These are phyloP conservation scores for Chaetomiaceae sp. DNA, from an alignment of 2,329 filamentous ascomycete genomes.

Conservation along the genomic window DNA sequence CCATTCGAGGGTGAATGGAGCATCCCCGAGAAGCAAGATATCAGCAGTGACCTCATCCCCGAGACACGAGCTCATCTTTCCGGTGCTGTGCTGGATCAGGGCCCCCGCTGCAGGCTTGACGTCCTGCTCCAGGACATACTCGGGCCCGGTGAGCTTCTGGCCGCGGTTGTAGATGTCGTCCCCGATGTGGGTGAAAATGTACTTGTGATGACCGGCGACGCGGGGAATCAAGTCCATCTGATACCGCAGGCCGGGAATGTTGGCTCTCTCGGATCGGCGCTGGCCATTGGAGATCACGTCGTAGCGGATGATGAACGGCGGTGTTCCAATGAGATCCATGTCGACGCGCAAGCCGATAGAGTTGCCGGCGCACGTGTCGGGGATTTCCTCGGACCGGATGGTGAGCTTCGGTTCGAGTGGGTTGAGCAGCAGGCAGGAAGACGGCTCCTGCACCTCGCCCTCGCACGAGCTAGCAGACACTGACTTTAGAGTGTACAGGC, in stretches of 20 bases:
- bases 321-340: conserved; percentile 84
- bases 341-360: conserved; percentile 86
- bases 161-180: conserved; percentile 79
- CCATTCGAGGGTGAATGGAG: conserved; percentile 86
- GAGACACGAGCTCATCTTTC: conserved; percentile 67
- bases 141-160: conserved; percentile 55
- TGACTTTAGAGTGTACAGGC: conserved; percentile 79
- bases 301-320: conserved; percentile 82
- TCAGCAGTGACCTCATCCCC: conserved; percentile 73
- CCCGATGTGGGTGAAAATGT: conserved; percentile 74
- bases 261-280: conserved; percentile 49
- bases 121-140: conserved; percentile 71
- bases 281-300: conserved; percentile 61
- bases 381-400: conserved; percentile 73
- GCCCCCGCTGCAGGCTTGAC: conserved; percentile 91
- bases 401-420: conserved; percentile 78
- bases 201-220: conserved; percentile 79
- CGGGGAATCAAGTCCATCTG: conserved; percentile 80
- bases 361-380: conserved; percentile 91
- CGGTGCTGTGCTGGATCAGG: conserved; percentile 53
- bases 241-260: conserved; percentile 66
- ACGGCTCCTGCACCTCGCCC: conserved; percentile 87
- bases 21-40: conserved; percentile 72
- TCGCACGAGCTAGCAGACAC: conserved; percentile 76
- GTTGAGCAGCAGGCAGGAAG: conserved; percentile 88